phyloP scores from a whole-genome alignment of 179 eudicot genomes.

The Amaranthus tricolor region DNA sequence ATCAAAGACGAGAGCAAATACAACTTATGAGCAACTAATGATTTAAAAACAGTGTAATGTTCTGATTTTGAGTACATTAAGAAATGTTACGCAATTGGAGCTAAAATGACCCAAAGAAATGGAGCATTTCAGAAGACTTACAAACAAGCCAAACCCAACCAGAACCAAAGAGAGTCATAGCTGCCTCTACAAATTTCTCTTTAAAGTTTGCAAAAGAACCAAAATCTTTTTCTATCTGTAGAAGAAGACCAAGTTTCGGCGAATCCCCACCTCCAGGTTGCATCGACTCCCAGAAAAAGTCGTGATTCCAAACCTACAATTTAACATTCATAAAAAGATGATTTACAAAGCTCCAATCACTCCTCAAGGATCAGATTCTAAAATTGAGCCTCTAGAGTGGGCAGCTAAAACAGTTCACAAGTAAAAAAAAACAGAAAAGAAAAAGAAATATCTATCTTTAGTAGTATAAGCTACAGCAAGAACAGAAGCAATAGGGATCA shows the following conservation, averaged over 20 bases:
- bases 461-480: not conserved
- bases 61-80: not conserved
- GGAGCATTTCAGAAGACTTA: slow-evolving; percentile 45
- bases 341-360: not conserved
- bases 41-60: not conserved
- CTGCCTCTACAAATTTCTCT: slow-evolving; percentile 71
- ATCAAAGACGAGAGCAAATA: slow-evolving; percentile 7
- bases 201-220: slow-evolving; percentile 68
- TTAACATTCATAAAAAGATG: not conserved
- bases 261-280: slow-evolving; percentile 88
- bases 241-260: slow-evolving; percentile 72
- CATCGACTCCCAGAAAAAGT: slow-evolving; percentile 98
- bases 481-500: too few relatives aligned
- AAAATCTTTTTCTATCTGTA: slow-evolving; percentile 89
- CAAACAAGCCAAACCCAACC: slow-evolving; percentile 98
- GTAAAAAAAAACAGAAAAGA: too few relatives aligned
- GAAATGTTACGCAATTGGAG: slow-evolving; percentile 6
- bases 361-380: not conserved
- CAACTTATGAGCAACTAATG: too few relatives aligned
- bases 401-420: not conserved
- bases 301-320: slow-evolving; percentile 91
- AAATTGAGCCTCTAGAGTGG: not conserved
- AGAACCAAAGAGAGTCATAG: slow-evolving; percentile 74
- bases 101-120: not conserved
- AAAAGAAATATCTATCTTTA: too few relatives aligned